Conservation (phyloP, 163 green algal genomes). For the Chlamydomonas reinhardtii region DNA sequence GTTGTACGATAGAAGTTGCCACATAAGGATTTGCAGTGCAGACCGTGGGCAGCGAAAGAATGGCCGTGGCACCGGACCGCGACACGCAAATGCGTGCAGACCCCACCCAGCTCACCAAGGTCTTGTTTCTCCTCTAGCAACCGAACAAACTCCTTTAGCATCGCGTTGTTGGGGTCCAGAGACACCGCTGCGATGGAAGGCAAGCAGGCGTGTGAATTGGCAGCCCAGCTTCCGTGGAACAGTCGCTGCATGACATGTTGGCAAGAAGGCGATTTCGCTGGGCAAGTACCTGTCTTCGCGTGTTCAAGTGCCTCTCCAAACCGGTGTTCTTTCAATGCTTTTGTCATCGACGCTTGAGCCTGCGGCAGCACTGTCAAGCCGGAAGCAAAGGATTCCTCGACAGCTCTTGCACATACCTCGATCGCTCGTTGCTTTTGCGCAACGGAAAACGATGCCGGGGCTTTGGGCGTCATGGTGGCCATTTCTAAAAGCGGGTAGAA, state of each 20-base stretch:
- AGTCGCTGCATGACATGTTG: background rate
- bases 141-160: constrained; percentile 24
- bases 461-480: background rate
- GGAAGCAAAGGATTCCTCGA: background rate
- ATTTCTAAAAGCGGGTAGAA: background rate
- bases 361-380: background rate
- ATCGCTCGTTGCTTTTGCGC: background rate
- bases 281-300: constrained; percentile 23
- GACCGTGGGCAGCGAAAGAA: background rate
- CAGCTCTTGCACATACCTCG: background rate
- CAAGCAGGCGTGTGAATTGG: background rate
- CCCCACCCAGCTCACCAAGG: constrained; percentile 1
- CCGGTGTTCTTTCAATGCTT: constrained; percentile 30
- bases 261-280: background rate
- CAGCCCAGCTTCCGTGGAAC: no score
- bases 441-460: background rate
- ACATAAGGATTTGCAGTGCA: background rate
- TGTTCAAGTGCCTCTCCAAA: constrained; percentile 43
- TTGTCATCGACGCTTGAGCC: constrained; percentile 20
- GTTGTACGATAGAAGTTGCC: no score
- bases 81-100: background rate
- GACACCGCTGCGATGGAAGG: background rate
- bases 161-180: constrained; percentile 31
- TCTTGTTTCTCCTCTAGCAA: constrained; percentile 42
- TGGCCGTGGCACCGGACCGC: background rate